Evolutionary conservation across 2,329 filamentous ascomycete species (phyloP).

Genomic region (Exophiala spinifera): DNA sequence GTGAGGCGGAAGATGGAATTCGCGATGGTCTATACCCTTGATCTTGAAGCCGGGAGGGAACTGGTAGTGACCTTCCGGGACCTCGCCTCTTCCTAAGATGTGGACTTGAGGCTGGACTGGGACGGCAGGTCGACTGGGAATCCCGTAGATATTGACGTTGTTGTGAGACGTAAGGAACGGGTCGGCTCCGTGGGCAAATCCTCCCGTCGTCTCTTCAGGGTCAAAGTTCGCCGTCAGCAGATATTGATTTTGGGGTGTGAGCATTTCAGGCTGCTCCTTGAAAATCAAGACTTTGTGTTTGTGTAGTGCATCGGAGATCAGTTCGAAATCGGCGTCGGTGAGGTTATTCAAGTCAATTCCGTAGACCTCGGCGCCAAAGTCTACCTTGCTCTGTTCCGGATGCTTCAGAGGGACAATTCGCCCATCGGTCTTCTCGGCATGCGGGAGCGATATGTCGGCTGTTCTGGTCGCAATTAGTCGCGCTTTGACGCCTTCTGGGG

Average conservation of each 20-base stretch:
- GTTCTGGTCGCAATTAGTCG: slow-evolving; percentile 15
- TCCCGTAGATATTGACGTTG: slow-evolving; percentile 37
- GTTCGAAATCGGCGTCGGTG: slow-evolving; percentile 35
- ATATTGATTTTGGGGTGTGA: slow-evolving; percentile 37
- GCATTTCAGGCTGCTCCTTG: slow-evolving; percentile 39
- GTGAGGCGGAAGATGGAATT: slow-evolving; percentile 41
- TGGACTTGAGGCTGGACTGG: slow-evolving; percentile 40
- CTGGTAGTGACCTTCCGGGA: slow-evolving; percentile 36
- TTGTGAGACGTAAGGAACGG: slow-evolving; percentile 36
- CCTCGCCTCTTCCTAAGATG: slow-evolving; percentile 37
- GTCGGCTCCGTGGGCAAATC: slow-evolving; percentile 39
- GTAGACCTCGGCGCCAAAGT: slow-evolving; percentile 37
- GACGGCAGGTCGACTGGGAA: slow-evolving; percentile 35
- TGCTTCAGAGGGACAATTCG: slow-evolving; percentile 29
- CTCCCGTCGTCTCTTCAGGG: slow-evolving; percentile 36
- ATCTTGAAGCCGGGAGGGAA: slow-evolving; percentile 40
- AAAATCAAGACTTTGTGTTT: slow-evolving; percentile 39
- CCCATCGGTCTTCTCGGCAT: slow-evolving; percentile 28
- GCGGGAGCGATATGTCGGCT: slow-evolving; percentile 28
- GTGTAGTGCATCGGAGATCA: slow-evolving; percentile 36
- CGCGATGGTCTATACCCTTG: slow-evolving; percentile 38
- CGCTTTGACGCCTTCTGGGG: slow-evolving; percentile 25
- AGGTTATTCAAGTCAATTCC: slow-evolving; percentile 39
- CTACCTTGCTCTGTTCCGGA: slow-evolving; percentile 34
- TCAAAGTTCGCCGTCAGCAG: slow-evolving; percentile 36